These are phyloP conservation scores for Plasmodium relictum DNA, from an alignment of 169 alveolate species.

Conservation along the genomic window DNA sequence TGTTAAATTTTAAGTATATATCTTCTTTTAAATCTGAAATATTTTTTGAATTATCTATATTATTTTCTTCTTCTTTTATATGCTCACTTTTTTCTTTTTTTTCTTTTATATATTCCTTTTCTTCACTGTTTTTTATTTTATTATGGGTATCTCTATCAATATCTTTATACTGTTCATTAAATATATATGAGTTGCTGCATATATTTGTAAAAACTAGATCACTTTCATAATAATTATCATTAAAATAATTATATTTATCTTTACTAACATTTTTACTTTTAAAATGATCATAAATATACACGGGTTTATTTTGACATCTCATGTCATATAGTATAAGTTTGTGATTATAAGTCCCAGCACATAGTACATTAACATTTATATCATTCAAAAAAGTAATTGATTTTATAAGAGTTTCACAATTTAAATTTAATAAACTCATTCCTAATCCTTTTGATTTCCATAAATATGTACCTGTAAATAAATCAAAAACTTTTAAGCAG, in stretches of 20 bases:
- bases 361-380: constrained; percentile 78
- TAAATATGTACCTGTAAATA: constrained; percentile 79
- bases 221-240: constrained; percentile 68
- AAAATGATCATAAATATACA: constrained; percentile 81
- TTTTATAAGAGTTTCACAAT: constrained; percentile 79
- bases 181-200: constrained; percentile 32
- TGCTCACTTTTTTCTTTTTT: neutral
- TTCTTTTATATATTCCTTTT: neutral
- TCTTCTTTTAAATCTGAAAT: neutral
- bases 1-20: neutral
- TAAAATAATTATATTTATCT: constrained; percentile 45
- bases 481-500: constrained; percentile 81
- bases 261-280: constrained; percentile 62
- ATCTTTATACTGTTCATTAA: neutral
- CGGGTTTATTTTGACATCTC: constrained; percentile 83
- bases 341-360: constrained; percentile 81
- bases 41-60: neutral
- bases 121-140: neutral
- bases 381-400: constrained; percentile 79
- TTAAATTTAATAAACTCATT: constrained; percentile 79
- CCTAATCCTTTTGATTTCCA: constrained; percentile 84
- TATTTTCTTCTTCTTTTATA: neutral
- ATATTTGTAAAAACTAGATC: constrained; percentile 58
- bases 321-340: constrained; percentile 81
- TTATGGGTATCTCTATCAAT: neutral